These are phyloP conservation scores for Curvularia hawaiiensis DNA, from an alignment of 2,329 filamentous ascomycete genomes.

Conservation along the genomic window DNA sequence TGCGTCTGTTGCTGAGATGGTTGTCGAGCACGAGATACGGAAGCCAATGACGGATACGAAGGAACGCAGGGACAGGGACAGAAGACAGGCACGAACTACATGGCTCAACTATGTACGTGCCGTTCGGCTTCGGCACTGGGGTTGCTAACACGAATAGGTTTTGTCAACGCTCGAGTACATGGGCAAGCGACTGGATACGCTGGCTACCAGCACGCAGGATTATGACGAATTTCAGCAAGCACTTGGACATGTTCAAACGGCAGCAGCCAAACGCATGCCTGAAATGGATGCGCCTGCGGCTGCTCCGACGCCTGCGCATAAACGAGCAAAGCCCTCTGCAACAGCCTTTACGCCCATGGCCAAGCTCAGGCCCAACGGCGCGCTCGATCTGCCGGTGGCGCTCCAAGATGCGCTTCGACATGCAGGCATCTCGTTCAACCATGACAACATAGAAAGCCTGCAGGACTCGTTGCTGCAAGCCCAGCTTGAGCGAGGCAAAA, in stretches of 20 bases:
- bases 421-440: slow-evolving; percentile 37
- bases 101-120: slow-evolving; percentile 52
- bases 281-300: slow-evolving; percentile 19
- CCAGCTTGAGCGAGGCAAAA: slow-evolving; percentile 40
- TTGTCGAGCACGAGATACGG: slow-evolving; percentile 69
- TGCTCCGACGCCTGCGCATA: slow-evolving; percentile 22
- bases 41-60: slow-evolving; percentile 60
- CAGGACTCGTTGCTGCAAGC: slow-evolving; percentile 37
- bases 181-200: slow-evolving; percentile 40
- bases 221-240: slow-evolving; percentile 40
- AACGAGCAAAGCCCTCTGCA: slow-evolving; percentile 33
- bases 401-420: slow-evolving; percentile 44
- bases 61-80: slow-evolving; percentile 44
- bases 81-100: slow-evolving; percentile 41
- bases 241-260: slow-evolving; percentile 34
- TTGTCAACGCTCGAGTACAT: slow-evolving; percentile 51
- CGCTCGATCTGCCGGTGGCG: slow-evolving; percentile 38
- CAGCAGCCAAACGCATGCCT: slow-evolving; percentile 34
- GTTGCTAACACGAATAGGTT: slow-evolving; percentile 33
- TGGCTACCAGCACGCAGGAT: slow-evolving; percentile 31
- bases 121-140: too few species aligned
- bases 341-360: slow-evolving; percentile 37
- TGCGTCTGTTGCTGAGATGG: slow-evolving; percentile 72
- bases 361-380: slow-evolving; percentile 35
- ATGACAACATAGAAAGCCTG: slow-evolving; percentile 34